These are phyloP conservation scores for Globisporangium yorkense DNA, from an alignment of 352 stramenopile species.

Conservation along the genomic window DNA sequence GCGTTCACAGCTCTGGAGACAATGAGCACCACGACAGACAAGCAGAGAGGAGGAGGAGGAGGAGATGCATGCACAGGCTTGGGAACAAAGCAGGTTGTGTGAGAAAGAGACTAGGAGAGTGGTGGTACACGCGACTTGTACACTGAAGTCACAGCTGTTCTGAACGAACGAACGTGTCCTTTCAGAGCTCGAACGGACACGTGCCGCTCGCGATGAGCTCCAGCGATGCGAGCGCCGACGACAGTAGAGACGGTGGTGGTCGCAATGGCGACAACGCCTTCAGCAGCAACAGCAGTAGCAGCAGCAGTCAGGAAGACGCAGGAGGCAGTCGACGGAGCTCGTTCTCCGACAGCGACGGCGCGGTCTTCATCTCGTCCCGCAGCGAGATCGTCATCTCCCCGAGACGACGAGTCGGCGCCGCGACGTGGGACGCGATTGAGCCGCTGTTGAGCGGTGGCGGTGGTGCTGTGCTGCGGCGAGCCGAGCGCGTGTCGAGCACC, in stretches of 20 bases:
- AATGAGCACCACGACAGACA: too few species aligned
- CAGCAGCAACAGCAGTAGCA: background rate
- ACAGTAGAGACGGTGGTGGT: background rate
- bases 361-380: conserved; percentile 54
- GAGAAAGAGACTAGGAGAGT: too few species aligned
- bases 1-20: background rate
- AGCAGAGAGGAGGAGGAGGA: too few species aligned
- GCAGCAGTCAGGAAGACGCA: background rate
- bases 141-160: too few species aligned
- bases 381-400: conserved; percentile 62
- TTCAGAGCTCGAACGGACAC: background rate
- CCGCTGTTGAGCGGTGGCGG: background rate
- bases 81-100: too few species aligned
- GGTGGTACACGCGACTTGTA: too few species aligned
- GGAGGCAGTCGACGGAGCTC: background rate
- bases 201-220: background rate
- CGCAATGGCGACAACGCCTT: background rate
- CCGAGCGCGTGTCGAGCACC: conserved; percentile 3
- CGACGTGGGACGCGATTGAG: conserved; percentile 12
- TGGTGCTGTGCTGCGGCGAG: background rate
- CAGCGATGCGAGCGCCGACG: background rate
- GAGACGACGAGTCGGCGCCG: conserved; percentile 13
- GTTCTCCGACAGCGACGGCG: conserved; percentile 20
- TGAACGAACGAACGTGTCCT: too few species aligned
- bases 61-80: too few species aligned